Base-by-base conservation (phyloP, 805 yeast species). In the Yarrowia deformans region DNA sequence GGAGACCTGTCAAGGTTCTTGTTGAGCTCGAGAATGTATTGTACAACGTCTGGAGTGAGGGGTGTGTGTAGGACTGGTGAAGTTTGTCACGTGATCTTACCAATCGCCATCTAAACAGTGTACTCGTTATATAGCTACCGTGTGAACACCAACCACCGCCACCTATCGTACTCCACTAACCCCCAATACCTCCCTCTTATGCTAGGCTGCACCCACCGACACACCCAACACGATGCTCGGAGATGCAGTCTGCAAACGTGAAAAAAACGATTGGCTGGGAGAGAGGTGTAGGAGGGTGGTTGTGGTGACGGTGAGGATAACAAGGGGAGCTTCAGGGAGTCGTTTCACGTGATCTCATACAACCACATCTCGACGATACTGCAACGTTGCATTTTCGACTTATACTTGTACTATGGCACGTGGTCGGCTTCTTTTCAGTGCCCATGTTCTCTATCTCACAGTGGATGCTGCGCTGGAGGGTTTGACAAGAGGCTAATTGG, bases 231-330 rank as follows among this genome's bases (percentile, higher is more conserved):
- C 29, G n/a, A 48, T 48, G 52, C 50, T 46, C 34, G n/a, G 52
- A 48, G 54, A 49, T 32, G 54, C 54, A 48, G 52, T 29, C 54
- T 45, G 66, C 66, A 60, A 60, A 60, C 66, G 66, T 60, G 66
- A 60, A 60, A 60, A 60, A 60, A 60, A 32, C 52, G 66, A 60
- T 60, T 60, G 66, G 66, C 52, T 45, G 42, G 52, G 43, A 52
- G 29, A 23, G 29, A 23, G 29, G 29, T 23, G 29, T 23, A 23
- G 29, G 29, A 23, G 4, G 29, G 29, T 23, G 29, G 2, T 23
- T 2, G 29, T 23, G 29, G 29, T 23, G 29, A 23, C 2, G 2
- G 29, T 4, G 29, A 23, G 29, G 29, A 4, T 23, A 23, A 4
- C 3, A 23, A 23, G 29, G 29, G 29, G 29, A 23, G 29, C 29